Evolutionary conservation across 495 filamentous ascomycete genomes (phyloP).

Genomic region (Xylaria scruposa): DNA sequence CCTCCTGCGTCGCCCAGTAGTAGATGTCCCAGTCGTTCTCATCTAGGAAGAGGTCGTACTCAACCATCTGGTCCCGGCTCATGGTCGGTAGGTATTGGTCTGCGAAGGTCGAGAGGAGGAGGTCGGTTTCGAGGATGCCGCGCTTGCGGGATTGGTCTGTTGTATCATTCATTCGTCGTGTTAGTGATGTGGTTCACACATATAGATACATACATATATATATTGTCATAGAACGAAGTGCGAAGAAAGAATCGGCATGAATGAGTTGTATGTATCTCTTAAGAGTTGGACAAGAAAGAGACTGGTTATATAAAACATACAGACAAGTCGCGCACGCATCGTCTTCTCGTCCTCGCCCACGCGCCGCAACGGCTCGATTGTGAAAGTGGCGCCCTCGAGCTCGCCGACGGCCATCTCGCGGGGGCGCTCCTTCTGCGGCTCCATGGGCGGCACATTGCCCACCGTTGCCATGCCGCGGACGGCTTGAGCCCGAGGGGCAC

Average conservation of each 20-base stretch:
- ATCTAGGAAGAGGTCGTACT: constrained; percentile 94
- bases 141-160: constrained; percentile 96
- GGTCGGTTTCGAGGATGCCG: constrained; percentile 93
- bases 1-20: constrained; percentile 98
- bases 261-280: too few species aligned
- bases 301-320: too few species aligned
- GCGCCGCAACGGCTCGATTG: constrained; percentile 84
- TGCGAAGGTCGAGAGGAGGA: constrained; percentile 95
- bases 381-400: constrained; percentile 86
- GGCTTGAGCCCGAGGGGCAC: constrained; percentile 9
- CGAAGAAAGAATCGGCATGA: too few species aligned
- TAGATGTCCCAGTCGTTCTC: constrained; percentile 99
- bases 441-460: constrained; percentile 35
- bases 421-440: constrained; percentile 36
- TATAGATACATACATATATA: neutral
- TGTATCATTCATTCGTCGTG: neutral
- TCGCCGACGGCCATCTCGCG: constrained; percentile 86
- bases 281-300: too few species aligned
- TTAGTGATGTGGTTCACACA: too few species aligned
- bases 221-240: too few species aligned
- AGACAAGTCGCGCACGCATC: constrained; percentile 87
- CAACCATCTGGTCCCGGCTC: constrained; percentile 71
- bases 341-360: constrained; percentile 80
- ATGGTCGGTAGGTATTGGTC: constrained; percentile 76
- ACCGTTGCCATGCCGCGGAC: constrained; percentile 33